Percentiles rank a stretch among this genome's conserved stretches.
phyloP scores from a whole-genome alignment of 495 filamentous ascomycete genomes.

The Neurospora hispaniola region DNA sequence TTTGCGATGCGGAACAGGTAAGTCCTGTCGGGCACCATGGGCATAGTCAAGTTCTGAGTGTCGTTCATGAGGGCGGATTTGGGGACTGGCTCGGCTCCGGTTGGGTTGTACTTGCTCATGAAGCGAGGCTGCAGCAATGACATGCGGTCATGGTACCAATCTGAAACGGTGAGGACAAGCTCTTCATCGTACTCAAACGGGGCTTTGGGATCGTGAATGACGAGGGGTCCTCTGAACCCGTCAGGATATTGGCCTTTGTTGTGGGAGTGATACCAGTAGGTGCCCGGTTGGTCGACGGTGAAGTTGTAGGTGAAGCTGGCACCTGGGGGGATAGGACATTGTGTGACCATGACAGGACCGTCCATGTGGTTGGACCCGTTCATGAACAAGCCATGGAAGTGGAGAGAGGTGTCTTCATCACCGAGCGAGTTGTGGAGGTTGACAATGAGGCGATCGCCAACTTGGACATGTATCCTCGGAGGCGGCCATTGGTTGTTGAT shows the following conservation, averaged over 20 bases:
- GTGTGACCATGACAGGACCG: conserved; percentile 53
- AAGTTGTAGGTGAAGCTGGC: conserved; percentile 64
- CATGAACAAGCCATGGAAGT: conserved; percentile 70
- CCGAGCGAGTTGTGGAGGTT: conserved; percentile 64
- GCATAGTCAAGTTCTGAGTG: conserved; percentile 40
- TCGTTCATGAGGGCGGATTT: conserved; percentile 63
- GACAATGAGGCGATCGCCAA: conserved; percentile 62
- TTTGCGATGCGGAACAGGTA: conserved; percentile 74
- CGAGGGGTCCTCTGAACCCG: conserved; percentile 59
- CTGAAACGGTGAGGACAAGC: conserved; percentile 51
- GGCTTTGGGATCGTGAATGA: conserved; percentile 55
- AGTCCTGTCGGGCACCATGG: conserved; percentile 56
- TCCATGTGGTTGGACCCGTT: conserved; percentile 67
- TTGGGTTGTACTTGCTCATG: conserved; percentile 47
- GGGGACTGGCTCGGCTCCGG: conserved; percentile 55
- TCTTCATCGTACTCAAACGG: conserved; percentile 62
- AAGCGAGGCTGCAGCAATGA: conserved; percentile 43
- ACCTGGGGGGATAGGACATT: conserved; percentile 58
- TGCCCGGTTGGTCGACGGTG: conserved; percentile 61
- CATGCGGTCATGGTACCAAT: conserved; percentile 59
- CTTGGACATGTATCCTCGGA: conserved; percentile 54
- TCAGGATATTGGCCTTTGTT: conserved; percentile 61
- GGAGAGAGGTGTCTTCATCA: conserved; percentile 57
- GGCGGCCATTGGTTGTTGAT: conserved; percentile 77
- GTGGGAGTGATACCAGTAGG: conserved; percentile 81